Evolutionary conservation across 2,329 filamentous ascomycete genomes (phyloP), one percentile per base, ranked within the genome.

Genomic region (Fusarium sp.): DNA sequence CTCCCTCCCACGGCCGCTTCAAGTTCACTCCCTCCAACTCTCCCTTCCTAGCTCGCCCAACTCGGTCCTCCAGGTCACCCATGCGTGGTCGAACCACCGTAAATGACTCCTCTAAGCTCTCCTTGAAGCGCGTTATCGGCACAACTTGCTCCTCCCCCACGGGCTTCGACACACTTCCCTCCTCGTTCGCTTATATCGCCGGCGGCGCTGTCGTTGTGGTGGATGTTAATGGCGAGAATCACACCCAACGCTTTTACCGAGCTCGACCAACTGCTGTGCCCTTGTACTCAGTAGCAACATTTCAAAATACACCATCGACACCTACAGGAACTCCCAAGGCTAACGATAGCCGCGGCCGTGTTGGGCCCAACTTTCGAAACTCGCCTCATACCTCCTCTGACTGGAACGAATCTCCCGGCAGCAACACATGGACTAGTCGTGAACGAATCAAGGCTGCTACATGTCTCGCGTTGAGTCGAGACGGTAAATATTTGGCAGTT

Each of bases 371-470:
- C 14, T 78, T 83, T 42, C 81, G 86, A 34, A 86, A 88, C 5
- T 84, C 85, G 4, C 75, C 79, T 3, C 83, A 82, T 65, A 80
- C 79, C 36, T 74, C 79, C 2, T 69, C 76, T 8, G 87, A 89
- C 68, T 87, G 85, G 83, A 79, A 83, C 11, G 94, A 97, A 51
- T 87, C 87, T 2, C 82, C 87, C 4, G 79, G 80, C 40, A 89
- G 87, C 56, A 93, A 90, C 77, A 93, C 91, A 11, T 95, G 93
- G 90, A 93, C 92, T 1, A 96, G 93, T 60, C 89, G 93, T 70
- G 96, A 98, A 79, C 89, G 93, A 71, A 94, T 98, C 77, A 98
- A 98, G 81, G 92, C 96, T 16, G 93, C 94, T 2, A 97, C 94
- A 5, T 97, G 94, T 75, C 87, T 99, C 25, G 91, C 93, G 20